Evolutionary conservation across 2,329 filamentous ascomycete genomes (phyloP).

Genomic region (Aspergillus tubingensis): DNA sequence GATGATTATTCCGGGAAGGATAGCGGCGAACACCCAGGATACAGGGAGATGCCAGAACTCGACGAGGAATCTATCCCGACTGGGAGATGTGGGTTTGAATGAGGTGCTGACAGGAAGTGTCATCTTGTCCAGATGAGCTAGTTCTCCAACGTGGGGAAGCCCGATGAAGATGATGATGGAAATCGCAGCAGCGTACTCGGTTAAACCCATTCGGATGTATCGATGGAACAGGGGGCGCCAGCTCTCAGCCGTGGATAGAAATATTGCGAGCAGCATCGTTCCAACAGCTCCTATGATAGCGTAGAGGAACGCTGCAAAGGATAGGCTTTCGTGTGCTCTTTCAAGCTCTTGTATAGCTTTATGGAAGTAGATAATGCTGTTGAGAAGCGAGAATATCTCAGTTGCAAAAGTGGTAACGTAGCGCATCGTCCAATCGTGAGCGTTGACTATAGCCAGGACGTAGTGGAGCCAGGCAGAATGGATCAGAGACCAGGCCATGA

Average conservation of each 20-base stretch:
- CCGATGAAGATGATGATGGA: conserved; percentile 67
- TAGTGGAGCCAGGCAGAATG: conserved; percentile 68
- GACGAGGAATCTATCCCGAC: conserved; percentile 60
- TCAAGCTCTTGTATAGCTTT: conserved; percentile 67
- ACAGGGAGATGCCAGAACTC: conserved; percentile 64
- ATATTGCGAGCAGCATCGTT: conserved; percentile 63
- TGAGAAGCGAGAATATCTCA: conserved; percentile 67
- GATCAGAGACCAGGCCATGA: conserved; percentile 69
- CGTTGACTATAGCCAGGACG: conserved; percentile 65
- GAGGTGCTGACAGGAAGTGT: conserved; percentile 58
- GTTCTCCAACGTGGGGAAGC: conserved; percentile 62
- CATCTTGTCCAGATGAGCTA: conserved; percentile 60
- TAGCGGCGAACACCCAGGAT: conserved; percentile 61
- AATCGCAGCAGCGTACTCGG: conserved; percentile 67
- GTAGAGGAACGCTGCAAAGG: conserved; percentile 65
- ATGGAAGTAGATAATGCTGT: conserved; percentile 69
- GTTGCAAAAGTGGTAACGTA: conserved; percentile 69
- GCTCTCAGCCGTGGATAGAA: conserved; percentile 61
- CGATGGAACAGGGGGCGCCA: conserved; percentile 65
- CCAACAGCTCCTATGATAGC: conserved; percentile 65
- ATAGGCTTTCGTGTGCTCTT: conserved; percentile 58
- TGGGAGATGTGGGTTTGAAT: conserved; percentile 60
- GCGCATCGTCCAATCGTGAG: conserved; percentile 70
- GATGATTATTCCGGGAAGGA: conserved; percentile 65
- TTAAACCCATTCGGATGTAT: conserved; percentile 61